Evolutionary conservation across 768 basidiomycete species (phyloP).

Genomic region (Rhizopogon vinicolor): DNA sequence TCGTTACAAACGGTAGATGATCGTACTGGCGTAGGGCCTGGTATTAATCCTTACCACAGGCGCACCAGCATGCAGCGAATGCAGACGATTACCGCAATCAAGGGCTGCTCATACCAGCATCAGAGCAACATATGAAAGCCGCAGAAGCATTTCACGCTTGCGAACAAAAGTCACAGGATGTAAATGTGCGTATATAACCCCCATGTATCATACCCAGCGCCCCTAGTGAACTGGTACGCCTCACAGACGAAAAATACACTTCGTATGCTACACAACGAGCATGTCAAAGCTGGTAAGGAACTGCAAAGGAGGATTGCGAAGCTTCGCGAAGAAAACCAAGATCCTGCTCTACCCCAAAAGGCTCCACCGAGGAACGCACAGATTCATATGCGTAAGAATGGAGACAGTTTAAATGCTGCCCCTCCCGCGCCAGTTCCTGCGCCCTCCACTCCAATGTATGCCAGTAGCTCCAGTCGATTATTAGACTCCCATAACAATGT

Average conservation of each 20-base stretch:
- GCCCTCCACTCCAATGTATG: constrained; percentile 44
- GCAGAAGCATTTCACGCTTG: constrained; percentile 73
- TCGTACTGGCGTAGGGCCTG: not conserved
- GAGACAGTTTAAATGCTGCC: constrained; percentile 12
- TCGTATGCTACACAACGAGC: constrained; percentile 70
- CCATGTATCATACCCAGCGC: not conserved
- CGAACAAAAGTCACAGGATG: constrained; percentile 67
- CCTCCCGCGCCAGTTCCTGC: constrained; percentile 24
- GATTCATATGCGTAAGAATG: constrained; percentile 17
- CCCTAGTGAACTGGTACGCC: constrained; percentile 6
- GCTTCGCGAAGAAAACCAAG: constrained; percentile 70
- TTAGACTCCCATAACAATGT: constrained; percentile 59
- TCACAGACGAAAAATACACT: constrained; percentile 73
- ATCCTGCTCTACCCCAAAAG: constrained; percentile 71
- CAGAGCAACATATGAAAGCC: constrained; percentile 71
- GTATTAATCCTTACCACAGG: constrained; percentile 37
- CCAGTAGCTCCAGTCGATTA: constrained; percentile 28
- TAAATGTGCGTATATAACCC: constrained; percentile 47
- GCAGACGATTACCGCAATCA: constrained; percentile 67
- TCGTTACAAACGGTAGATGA: constrained; percentile 48
- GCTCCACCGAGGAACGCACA: constrained; percentile 21
- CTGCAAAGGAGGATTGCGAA: constrained; percentile 68
- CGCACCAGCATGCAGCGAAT: constrained; percentile 77
- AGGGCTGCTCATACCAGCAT: constrained; percentile 68
- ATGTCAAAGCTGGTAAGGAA: constrained; percentile 65